Conservation (phyloP, 208 protist genomes). For the Trypanosoma theileri region DNA sequence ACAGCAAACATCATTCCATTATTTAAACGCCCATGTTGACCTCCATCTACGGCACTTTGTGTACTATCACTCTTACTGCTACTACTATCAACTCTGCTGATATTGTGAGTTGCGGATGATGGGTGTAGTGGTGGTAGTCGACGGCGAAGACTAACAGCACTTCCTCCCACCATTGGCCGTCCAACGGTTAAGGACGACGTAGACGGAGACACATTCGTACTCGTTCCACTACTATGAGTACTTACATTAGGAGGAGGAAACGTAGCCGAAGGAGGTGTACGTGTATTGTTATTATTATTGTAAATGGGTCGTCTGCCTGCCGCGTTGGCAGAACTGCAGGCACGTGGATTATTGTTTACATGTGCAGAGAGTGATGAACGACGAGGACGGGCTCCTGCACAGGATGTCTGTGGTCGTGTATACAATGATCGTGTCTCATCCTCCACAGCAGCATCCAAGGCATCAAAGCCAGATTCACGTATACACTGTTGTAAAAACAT, state of each 20-base stretch:
- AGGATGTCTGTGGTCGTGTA: conserved; percentile 66
- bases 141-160: conserved; percentile 1
- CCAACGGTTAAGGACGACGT: conserved; percentile 11
- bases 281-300: neutral
- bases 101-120: neutral
- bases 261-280: neutral
- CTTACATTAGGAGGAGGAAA: neutral
- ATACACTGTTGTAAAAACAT: conserved; percentile 73
- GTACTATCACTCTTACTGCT: neutral
- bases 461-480: conserved; percentile 61
- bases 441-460: conserved; percentile 47
- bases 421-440: conserved; percentile 46
- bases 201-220: neutral
- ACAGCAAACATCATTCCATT: too few relatives aligned
- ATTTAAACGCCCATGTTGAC: too few relatives aligned
- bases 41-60: neutral
- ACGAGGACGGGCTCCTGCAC: conserved; percentile 36
- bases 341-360: neutral
- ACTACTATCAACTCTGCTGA: neutral
- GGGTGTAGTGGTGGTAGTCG: conserved; percentile 20
- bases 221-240: too few relatives aligned
- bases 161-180: neutral
- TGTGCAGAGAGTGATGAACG: conserved; percentile 1
- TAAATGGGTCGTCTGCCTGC: neutral
- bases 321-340: neutral